These are phyloP conservation scores for Acacia concinna DNA, from an alignment of 331 rosid genomes.

Conservation along the genomic window DNA sequence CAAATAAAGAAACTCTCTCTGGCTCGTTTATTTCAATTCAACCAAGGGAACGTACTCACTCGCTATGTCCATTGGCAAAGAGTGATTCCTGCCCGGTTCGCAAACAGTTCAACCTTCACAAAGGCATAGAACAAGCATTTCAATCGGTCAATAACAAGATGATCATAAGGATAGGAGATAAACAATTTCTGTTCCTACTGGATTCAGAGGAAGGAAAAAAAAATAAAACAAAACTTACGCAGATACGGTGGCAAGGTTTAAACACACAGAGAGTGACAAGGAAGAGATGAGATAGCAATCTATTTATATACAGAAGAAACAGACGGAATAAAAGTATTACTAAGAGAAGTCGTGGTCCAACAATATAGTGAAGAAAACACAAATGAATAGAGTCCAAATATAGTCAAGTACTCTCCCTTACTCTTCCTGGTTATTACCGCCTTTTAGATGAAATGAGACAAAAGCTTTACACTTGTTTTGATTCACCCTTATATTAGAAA, in stretches of 20 bases:
- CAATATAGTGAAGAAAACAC: neutral
- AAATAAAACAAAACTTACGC: too few species aligned
- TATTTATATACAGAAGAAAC: too few species aligned
- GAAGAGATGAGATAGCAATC: too few species aligned
- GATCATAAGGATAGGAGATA: neutral
- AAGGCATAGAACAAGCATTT: neutral
- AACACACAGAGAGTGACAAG: too few species aligned
- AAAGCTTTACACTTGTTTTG: neutral
- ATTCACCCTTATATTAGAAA: neutral
- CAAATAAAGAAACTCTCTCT: neutral
- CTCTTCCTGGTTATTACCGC: too few species aligned
- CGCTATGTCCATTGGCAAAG: too few species aligned
- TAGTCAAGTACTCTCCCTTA: neutral
- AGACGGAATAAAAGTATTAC: too few species aligned
- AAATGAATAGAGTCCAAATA: neutral
- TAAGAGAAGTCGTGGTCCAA: neutral
- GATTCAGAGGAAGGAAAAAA: too few species aligned
- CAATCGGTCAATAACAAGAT: neutral
- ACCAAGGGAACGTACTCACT: neutral
- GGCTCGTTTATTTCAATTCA: neutral
- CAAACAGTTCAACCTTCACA: neutral
- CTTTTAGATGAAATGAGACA: neutral
- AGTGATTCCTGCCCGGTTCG: neutral
- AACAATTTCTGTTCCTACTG: too few species aligned
- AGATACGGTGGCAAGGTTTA: too few species aligned